Percentiles rank a stretch among this genome's conserved stretches.
These are phyloP conservation scores for Plasmodium gallinaceum DNA, from an alignment of 169 alveolate species.

Conservation along the genomic window DNA sequence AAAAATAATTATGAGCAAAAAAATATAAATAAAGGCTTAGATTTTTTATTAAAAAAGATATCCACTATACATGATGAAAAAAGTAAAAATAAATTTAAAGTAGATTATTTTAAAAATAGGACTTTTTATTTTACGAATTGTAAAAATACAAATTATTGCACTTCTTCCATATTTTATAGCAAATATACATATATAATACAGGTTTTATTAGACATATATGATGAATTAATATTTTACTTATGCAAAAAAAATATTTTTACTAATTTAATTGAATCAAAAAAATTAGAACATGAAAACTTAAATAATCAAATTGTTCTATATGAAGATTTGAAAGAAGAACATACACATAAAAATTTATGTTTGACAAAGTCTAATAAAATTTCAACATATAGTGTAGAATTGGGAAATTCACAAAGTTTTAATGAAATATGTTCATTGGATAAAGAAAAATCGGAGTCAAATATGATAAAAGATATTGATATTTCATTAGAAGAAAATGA, in stretches of 20 bases:
- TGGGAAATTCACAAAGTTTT: too few relatives aligned
- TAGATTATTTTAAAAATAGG: neutral
- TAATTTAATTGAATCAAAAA: neutral
- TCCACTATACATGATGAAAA: slow-evolving; percentile 33
- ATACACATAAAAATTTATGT: too few relatives aligned
- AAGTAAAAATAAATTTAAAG: slow-evolving; percentile 10
- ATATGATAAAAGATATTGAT: too few relatives aligned
- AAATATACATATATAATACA: slow-evolving; percentile 51
- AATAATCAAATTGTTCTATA: too few relatives aligned
- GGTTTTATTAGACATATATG: slow-evolving; percentile 37
- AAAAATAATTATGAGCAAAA: neutral
- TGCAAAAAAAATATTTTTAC: slow-evolving; percentile 24
- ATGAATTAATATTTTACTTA: slow-evolving; percentile 55
- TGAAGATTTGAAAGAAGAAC: too few relatives aligned
- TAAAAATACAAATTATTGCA: slow-evolving; percentile 20
- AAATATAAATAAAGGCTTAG: neutral
- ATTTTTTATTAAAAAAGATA: slow-evolving; percentile 16
- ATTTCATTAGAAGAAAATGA: slow-evolving; percentile 14
- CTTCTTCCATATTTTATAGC: slow-evolving; percentile 33
- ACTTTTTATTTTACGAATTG: slow-evolving; percentile 49
- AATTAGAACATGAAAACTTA: neutral
- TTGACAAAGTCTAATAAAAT: too few relatives aligned
- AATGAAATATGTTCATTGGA: too few relatives aligned
- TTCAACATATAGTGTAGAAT: too few relatives aligned
- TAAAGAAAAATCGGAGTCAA: too few relatives aligned